Evolutionary conservation across 352 stramenopile species (phyloP).

Genomic region (Pythium angustatum): DNA sequence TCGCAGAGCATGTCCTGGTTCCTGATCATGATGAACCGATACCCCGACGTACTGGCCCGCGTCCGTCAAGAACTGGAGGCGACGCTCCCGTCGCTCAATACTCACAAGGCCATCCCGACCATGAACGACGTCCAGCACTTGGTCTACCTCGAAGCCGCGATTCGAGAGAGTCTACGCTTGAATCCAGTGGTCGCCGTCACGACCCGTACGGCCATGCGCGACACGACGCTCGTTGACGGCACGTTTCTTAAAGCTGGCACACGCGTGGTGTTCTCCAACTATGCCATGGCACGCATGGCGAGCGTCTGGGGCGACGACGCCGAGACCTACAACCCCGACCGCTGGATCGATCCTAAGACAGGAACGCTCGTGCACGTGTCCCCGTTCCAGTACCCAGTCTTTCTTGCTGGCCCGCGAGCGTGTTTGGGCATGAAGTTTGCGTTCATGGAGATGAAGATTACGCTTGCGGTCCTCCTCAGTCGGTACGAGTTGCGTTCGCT

Average conservation of each 20-base stretch:
- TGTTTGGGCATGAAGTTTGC: slow-evolving; percentile 67
- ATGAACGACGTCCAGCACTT: slow-evolving; percentile 52
- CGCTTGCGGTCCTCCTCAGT: slow-evolving; percentile 41
- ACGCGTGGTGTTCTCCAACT: slow-evolving; percentile 43
- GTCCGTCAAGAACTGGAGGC: slow-evolving; percentile 46
- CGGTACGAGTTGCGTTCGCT: slow-evolving; percentile 46
- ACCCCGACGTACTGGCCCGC: slow-evolving; percentile 48
- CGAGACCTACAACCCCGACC: slow-evolving; percentile 55
- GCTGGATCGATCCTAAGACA: slow-evolving; percentile 51
- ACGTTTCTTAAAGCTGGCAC: slow-evolving; percentile 51
- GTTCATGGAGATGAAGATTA: slow-evolving; percentile 54
- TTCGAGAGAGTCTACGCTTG: slow-evolving; percentile 68
- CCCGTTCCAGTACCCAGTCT: slow-evolving; percentile 53
- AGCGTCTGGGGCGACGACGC: slow-evolving; percentile 59
- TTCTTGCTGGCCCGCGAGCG: slow-evolving; percentile 51
- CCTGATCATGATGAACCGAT: slow-evolving; percentile 72
- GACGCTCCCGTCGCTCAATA: slow-evolving; percentile 33
- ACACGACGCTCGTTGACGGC: slow-evolving; percentile 61
- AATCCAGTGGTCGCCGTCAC: slow-evolving; percentile 51
- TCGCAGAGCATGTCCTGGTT: slow-evolving; percentile 70
- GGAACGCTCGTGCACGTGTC: slow-evolving; percentile 41
- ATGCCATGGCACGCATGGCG: slow-evolving; percentile 42
- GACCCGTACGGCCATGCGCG: slow-evolving; percentile 36
- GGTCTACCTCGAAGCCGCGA: slow-evolving; percentile 57
- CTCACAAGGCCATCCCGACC: slow-evolving; percentile 24